Percentiles rank a stretch among this genome's conserved stretches.
Conservation (phyloP, 2,329 filamentous ascomycete genomes). For the Neospermospora avenae region DNA sequence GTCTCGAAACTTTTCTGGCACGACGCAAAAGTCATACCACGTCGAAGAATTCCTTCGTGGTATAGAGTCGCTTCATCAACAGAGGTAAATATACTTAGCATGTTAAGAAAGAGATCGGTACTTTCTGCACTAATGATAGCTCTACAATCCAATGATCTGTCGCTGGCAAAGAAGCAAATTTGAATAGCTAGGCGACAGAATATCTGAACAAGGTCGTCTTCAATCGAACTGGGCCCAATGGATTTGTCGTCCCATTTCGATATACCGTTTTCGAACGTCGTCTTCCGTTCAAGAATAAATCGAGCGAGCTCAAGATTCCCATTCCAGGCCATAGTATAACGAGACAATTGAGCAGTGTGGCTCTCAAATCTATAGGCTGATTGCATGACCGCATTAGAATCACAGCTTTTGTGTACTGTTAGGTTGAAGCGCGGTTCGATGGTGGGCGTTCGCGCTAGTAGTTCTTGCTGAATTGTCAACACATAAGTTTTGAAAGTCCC, state of each 20-base stretch:
- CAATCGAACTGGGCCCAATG: not conserved
- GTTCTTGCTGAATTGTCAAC: not conserved
- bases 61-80: constrained; percentile 14
- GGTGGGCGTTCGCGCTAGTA: constrained; percentile 12
- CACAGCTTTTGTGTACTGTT: constrained; percentile 17
- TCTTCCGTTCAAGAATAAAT: constrained; percentile 30
- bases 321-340: constrained; percentile 56
- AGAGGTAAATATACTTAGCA: constrained; percentile 12
- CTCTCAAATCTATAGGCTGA: constrained; percentile 3
- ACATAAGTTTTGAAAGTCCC: not conserved
- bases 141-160: not conserved
- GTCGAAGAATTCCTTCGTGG: constrained; percentile 8
- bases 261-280: not conserved
- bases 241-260: not conserved
- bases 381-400: constrained; percentile 14
- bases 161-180: constrained; percentile 14
- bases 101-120: constrained; percentile 4
- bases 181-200: constrained; percentile 18
- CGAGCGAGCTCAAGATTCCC: constrained; percentile 18
- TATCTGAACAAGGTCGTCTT: constrained; percentile 15
- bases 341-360: constrained; percentile 12
- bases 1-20: not conserved
- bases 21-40: not conserved
- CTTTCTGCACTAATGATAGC: constrained; percentile 7
- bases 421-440: constrained; percentile 18